Base-by-base conservation (phyloP, 805 yeast species). In the Yamadazyma sp. region DNA sequence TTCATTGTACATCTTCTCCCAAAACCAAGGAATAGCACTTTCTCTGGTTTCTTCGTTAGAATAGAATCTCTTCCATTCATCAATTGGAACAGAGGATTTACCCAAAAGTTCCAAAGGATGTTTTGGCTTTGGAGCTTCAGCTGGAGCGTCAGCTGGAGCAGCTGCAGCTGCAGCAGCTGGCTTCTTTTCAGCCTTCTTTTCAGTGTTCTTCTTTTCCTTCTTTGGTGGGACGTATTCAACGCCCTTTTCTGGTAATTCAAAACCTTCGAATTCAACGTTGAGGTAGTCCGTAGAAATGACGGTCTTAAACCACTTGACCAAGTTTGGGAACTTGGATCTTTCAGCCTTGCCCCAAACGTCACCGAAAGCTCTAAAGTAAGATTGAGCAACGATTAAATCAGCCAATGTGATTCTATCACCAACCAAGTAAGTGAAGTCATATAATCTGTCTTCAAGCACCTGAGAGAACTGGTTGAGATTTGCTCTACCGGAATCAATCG, bases 21-120 rank as follows among this genome's bases (percentile, higher is more conserved):
- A 93, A 90, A 91, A 93, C 90, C 91, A 93, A 64, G 98, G 98
- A 54, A 91, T 75, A 51, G 97, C 95, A 52, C 70, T 80, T 63
- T 80, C 82, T 73, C 97, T 86, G 63, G 98, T 91, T 59, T 93
- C 98, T 73, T 88, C 91, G 78, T 91, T 93, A 49, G 97, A 89
- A 83, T 93, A 91, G 51, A 71, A 71, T 75, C 96, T 84, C 81
- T 93, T 93, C 95, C 96, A 90, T 69, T 87, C 93, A 62, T 91
- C 97, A 48, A 91, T 57, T 45, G 78, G 69, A 54, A 81, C 71
- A 53, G 74, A 71, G 45, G 87, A 64, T 62, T 78, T 83, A 55
- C 93, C 95, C 49, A 91, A 79, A 43, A 74, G 71, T 64, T 80
- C 95, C 64, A 90, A 79, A 60, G 98, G 97, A 73, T 91, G 98